Conservation (phyloP, 768 basidiomycete species). For the Kondoa subrosea region DNA sequence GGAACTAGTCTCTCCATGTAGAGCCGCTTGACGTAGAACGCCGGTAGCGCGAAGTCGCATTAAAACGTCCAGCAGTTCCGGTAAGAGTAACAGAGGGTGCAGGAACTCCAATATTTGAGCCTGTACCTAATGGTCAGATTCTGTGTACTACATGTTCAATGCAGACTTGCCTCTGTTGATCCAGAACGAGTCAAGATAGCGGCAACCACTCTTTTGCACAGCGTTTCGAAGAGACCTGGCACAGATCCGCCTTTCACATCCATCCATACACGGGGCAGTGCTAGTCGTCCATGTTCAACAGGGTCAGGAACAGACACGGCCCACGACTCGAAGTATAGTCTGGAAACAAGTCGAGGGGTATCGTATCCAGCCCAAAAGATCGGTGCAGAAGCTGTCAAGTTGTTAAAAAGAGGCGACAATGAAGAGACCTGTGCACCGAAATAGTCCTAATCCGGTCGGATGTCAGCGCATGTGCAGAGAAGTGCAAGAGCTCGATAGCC, state of each 20-base stretch:
- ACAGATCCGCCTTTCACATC: background rate
- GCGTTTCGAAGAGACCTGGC: background rate
- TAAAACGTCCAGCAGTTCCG: background rate
- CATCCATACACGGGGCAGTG: background rate
- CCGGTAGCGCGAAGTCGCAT: background rate
- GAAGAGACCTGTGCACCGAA: background rate
- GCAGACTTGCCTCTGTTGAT: background rate
- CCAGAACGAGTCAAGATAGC: background rate
- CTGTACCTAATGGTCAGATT: background rate
- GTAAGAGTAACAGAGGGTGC: background rate
- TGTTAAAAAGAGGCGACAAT: background rate
- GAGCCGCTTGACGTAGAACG: background rate
- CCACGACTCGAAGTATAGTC: background rate
- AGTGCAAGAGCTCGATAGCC: background rate
- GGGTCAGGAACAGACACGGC: background rate
- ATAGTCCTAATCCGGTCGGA: background rate
- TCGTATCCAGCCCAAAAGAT: background rate
- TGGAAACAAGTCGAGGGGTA: background rate
- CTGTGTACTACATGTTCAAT: background rate
- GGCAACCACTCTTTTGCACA: background rate
- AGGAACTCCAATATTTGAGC: background rate
- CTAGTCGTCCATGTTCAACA: background rate
- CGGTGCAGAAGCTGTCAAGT: background rate
- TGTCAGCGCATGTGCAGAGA: background rate
- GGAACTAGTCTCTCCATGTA: background rate